Evolutionary conservation across 225 moss, liverwort and hornwort genomes (phyloP), one percentile per base, ranked within the genome.

Genomic region (Marchantia paleacea): DNA sequence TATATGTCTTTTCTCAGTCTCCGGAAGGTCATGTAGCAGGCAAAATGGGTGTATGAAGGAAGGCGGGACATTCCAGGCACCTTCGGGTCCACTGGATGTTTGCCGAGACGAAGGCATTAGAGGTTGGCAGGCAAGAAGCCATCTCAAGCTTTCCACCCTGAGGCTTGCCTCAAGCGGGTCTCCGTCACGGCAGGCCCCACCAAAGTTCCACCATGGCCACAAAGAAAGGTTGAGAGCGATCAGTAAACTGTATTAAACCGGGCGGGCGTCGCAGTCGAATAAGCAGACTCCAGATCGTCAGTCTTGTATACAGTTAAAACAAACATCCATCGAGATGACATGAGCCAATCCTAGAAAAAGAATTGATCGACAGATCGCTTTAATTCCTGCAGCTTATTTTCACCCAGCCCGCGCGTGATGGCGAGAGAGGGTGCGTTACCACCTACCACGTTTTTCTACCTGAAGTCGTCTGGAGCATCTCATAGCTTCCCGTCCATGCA

Each of bases 391-490:
- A 7, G 58, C 18, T 58, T 10, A 65, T 22, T 22, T 26, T 65
- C 65, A 65, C 65, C 65, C 24, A 18, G 22, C 25, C 65, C 24
- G 65, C n/a, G 65, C 65, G 65, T 65, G 65, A 65, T 65, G 65
- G 65, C 65, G 25, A 26, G 65, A 7, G n/a, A 65, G 65, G 65
- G n/a, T 24, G 26, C 12, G 65, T 26, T 28, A 65, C n/a, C 65
- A 65, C 65, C 65, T 65, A 65, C 72, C 72, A 52, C 72, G 72
- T 72, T 72, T 31, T 51, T 52, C 20, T 13, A 31, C 68, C 68
- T 68, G 50, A 57, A 72, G 52, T 51, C 51, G 19, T 51, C 12
- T 24, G n/a, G 20, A 72, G 72, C 22, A 72, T 72, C 72, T 51
- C n/a, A 11, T 52, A 10, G 2, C 48, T 51, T n/a, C 72, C 25